These are phyloP conservation scores for Colletotrichum higginsianum DNA, from an alignment of 2,329 filamentous ascomycete genomes.

Conservation along the genomic window DNA sequence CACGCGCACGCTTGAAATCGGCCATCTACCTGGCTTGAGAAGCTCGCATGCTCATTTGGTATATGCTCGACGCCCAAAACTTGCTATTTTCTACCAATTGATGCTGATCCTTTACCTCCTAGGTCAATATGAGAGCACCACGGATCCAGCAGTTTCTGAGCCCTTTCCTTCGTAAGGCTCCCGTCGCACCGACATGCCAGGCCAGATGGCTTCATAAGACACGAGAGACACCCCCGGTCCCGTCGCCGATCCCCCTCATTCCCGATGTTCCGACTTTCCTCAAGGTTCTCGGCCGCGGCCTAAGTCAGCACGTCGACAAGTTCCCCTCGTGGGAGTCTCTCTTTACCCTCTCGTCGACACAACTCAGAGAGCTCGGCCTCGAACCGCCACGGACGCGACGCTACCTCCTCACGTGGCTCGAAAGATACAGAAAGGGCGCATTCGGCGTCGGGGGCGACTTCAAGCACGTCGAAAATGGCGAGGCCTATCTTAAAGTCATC, in stretches of 20 bases:
- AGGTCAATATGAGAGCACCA: conserved; percentile 43
- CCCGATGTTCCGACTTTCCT: conserved; percentile 91
- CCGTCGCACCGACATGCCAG: conserved; percentile 52
- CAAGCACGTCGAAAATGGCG: conserved; percentile 74
- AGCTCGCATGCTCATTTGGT: conserved; percentile 3
- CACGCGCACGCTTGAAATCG: conserved; percentile 27
- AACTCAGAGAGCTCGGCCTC: conserved; percentile 87
- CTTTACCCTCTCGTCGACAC: conserved; percentile 83
- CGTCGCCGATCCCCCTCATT: conserved; percentile 85
- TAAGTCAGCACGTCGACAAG: conserved; percentile 86
- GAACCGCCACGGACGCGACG: conserved; percentile 86
- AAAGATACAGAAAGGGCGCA: conserved; percentile 83
- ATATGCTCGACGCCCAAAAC: neutral
- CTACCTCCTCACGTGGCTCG: conserved; percentile 90
- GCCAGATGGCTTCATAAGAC: conserved; percentile 61
- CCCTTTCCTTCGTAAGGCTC: conserved; percentile 41
- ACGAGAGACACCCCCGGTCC: conserved; percentile 61
- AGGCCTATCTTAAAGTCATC: conserved; percentile 66
- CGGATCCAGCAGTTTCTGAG: conserved; percentile 38
- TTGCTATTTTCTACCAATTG: neutral
- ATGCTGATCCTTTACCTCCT: conserved; percentile 2
- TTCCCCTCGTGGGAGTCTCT: conserved; percentile 92
- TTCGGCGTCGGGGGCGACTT: conserved; percentile 89
- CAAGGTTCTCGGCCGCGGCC: conserved; percentile 88
- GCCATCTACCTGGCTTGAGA: conserved; percentile 15